Base-by-base conservation (phyloP, 192 early-diverging fungal species). In the Backusella luteola region DNA sequence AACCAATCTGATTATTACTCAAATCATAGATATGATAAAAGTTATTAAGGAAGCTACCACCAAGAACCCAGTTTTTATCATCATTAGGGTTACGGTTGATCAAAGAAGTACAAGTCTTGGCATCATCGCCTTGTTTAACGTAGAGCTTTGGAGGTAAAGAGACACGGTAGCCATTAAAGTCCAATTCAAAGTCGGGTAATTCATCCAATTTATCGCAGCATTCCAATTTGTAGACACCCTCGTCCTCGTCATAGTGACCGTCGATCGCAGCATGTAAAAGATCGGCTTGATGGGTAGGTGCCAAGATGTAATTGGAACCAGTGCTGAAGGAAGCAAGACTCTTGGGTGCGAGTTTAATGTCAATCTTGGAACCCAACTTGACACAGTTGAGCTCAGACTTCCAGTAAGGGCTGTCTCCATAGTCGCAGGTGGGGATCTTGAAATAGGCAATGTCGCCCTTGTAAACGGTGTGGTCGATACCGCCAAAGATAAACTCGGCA, bases 11-110 rank as follows among this genome's bases (percentile, higher is more conserved):
- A 26, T 63, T 41, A 34, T 76, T 71, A 34, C 71, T 75, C 34
- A 73, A n/a, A 63, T 80, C 79, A 41, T 73, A 80, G 26, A 80
- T 73, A 49, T 72, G 71, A 69, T 80, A 80, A 68, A 80, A 80
- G 46, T 67, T 73, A 41, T 80, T 77, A 21, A 76, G 66, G 71
- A 80, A 80, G 6, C 71, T 41, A 34, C 63, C 66, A 44, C 79
- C 79, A 21, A 80, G 71, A 49, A 77, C 73, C 79, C 79, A 80
- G 17, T 68, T 44, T 49, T 76, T 77, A 6, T 67, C 69, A 14
- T 73, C 53, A 11, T 36, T 32, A 8, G 56, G 68, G 21, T 73
- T 52, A 71, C 71, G 66, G 17, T 41, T 23, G n/a, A 80, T 77
- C 2, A 80, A 52, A 1, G 76, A 67, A 63, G 67, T 34, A 49